Evolutionary conservation across 2,329 filamentous ascomycete species (phyloP).

Genomic region (Neobulgaria alba): DNA sequence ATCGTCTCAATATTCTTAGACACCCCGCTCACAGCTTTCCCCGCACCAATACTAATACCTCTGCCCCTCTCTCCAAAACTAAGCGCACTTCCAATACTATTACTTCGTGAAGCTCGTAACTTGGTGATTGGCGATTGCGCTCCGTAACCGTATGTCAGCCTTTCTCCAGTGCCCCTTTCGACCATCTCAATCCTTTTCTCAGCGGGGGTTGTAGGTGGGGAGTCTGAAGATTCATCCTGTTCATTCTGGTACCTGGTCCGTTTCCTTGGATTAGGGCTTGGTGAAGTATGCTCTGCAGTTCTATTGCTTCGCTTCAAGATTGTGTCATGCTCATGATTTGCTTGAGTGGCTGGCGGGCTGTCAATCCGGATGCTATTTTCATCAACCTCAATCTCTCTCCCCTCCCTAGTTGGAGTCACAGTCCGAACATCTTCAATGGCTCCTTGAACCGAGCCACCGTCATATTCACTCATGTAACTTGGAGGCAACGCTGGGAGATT

Average conservation of each 20-base stretch:
- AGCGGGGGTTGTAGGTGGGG: slow-evolving; percentile 11
- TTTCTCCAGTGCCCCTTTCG: slow-evolving; percentile 5
- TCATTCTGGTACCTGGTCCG: slow-evolving; percentile 9
- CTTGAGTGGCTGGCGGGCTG: too few species aligned
- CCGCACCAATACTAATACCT: slow-evolving; percentile 23
- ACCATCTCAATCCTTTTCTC: slow-evolving; percentile 6
- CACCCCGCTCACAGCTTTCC: slow-evolving; percentile 19
- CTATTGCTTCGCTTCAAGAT: slow-evolving; percentile 2
- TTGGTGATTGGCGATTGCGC: slow-evolving; percentile 6
- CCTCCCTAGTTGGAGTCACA: background rate
- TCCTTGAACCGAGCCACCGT: slow-evolving; percentile 7
- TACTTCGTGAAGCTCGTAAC: slow-evolving; percentile 11
- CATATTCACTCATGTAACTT: slow-evolving; percentile 19
- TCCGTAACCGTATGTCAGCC: too few species aligned
- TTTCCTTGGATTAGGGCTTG: slow-evolving; percentile 13
- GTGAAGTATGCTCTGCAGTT: slow-evolving; percentile 1
- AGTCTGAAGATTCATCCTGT: slow-evolving; percentile 19
- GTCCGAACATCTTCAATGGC: slow-evolving; percentile 1
- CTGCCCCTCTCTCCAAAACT: slow-evolving; percentile 19
- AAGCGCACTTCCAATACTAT: slow-evolving; percentile 22
- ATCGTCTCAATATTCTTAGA: slow-evolving; percentile 9
- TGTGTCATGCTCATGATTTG: slow-evolving; percentile 7
- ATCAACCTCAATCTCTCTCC: slow-evolving; percentile 8
- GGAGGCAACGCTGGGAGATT: slow-evolving; percentile 8
- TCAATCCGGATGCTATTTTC: slow-evolving; percentile 5